These are phyloP conservation scores for Neonectria ditissima DNA, from an alignment of 2,329 filamentous ascomycete species.

Conservation along the genomic window DNA sequence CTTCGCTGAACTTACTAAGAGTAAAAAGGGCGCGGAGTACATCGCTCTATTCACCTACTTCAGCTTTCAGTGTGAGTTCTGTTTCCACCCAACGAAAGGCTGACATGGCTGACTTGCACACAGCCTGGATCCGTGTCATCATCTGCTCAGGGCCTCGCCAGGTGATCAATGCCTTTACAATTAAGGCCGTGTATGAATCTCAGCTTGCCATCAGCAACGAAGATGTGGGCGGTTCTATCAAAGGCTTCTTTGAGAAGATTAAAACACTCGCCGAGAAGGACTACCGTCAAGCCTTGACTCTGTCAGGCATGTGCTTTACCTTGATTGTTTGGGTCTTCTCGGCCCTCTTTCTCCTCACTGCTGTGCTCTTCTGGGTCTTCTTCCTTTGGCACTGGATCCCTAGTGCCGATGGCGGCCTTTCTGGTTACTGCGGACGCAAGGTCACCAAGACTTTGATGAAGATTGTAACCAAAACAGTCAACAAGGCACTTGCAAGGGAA, in stretches of 20 bases:
- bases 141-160: slow-evolving; percentile 94
- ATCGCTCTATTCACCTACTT: slow-evolving; percentile 93
- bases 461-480: slow-evolving; percentile 88
- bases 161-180: slow-evolving; percentile 87
- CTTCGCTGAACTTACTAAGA: slow-evolving; percentile 90
- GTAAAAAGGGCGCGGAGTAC: slow-evolving; percentile 90
- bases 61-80: slow-evolving; percentile 69
- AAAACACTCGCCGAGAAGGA: slow-evolving; percentile 77
- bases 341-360: slow-evolving; percentile 78
- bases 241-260: slow-evolving; percentile 87
- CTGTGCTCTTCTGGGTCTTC: slow-evolving; percentile 82
- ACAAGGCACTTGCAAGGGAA: slow-evolving; percentile 87
- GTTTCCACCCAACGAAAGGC: neutral
- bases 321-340: slow-evolving; percentile 89
- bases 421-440: slow-evolving; percentile 90
- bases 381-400: slow-evolving; percentile 96
- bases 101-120: slow-evolving; percentile 26
- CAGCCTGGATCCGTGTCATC: slow-evolving; percentile 88
- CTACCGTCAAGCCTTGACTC: slow-evolving; percentile 82
- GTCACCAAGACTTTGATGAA: slow-evolving; percentile 86
- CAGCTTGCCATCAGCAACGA: slow-evolving; percentile 70
- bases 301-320: slow-evolving; percentile 94
- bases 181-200: slow-evolving; percentile 84
- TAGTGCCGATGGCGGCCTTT: slow-evolving; percentile 80
- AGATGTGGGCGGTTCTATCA: slow-evolving; percentile 71